Percentiles rank a stretch among this genome's conserved stretches.
Evolutionary conservation across 73 alveolate species (phyloP).

Genomic region (Uronychia binucleata): DNA sequence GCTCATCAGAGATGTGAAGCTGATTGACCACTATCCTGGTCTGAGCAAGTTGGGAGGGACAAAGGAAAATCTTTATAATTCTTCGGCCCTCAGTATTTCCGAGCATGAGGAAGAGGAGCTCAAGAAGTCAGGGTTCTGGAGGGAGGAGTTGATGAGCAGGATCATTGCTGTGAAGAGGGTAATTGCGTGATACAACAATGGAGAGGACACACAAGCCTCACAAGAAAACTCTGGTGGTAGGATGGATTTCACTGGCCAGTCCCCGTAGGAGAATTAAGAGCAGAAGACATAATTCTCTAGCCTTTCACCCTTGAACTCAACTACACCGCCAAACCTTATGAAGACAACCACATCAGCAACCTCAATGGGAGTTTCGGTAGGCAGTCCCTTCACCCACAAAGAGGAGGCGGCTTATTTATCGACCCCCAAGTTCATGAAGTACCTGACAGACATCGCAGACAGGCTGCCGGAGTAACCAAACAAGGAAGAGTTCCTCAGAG

Average conservation of each 20-base stretch:
- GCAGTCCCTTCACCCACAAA: not conserved
- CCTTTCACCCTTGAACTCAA: conserved; percentile 10
- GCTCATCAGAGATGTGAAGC: conserved; percentile 11
- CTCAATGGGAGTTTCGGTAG: not conserved
- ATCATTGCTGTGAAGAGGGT: not conserved
- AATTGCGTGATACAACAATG: not conserved
- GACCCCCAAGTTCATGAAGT: conserved; percentile 34
- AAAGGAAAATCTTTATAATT: no score
- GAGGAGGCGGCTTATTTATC: conserved; percentile 18
- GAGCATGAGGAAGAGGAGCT: not conserved
- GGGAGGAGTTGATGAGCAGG: not conserved
- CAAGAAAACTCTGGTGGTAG: not conserved
- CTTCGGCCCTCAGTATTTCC: not conserved
- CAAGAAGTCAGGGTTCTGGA: not conserved
- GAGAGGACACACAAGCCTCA: not conserved
- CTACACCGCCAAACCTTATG: not conserved
- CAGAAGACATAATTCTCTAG: conserved; percentile 34
- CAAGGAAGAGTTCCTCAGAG: conserved; percentile 15
- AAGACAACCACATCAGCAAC: not conserved
- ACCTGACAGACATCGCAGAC: conserved; percentile 19
- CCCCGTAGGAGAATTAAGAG: conserved; percentile 16
- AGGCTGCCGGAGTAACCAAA: conserved; percentile 3
- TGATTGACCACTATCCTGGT: conserved; percentile 22
- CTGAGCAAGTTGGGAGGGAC: not conserved
- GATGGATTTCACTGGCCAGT: not conserved